Base-by-base conservation (phyloP, 306 rosid species). In the Datisca glomerata region DNA sequence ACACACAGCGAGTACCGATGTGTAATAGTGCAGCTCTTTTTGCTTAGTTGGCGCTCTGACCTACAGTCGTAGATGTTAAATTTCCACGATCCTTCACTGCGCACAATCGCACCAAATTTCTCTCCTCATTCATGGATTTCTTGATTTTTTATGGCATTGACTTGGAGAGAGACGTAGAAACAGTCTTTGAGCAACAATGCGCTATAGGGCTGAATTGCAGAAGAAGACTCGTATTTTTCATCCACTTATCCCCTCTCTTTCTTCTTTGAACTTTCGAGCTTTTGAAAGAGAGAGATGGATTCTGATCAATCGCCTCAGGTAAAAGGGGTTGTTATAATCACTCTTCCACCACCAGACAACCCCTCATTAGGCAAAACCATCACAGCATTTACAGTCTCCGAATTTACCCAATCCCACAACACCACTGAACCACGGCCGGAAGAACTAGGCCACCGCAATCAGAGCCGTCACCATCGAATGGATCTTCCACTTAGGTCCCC, bases 291-390 rank as follows among this genome's bases (percentile, higher is more conserved):
- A 41, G 17, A 23, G 4, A 72, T 72, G 82, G 94, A 78, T 10
- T 59, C 49, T 18, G 80, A 78, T 67, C 53, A 49, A 12, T 27
- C 65, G 5, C 73, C 81, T 5, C 66, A 50, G 47, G 46, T 73
- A 31, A 59, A 56, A 59, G 79, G 75, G 27, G 64, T 83, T 36
- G 91, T 83, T 15, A 59, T 83, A 57, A 79, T 83, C 49, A 45
- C 94, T 44, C 91, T 83, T 63, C 94, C 94, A 49, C 94, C 94
- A 12, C 68, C 80, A 16, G 65, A 79, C 39, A 79, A 79, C 29
- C 94, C 94, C 13, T 79, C 82, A 19, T 18, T 75, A 17, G 91
- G 94, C n/a, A 83, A 83, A 70, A 78, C 81, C 45, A 75, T 83
- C 43, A 83, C 91, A 25, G 94, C 94, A 49, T 59, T 78, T 41